Evolutionary conservation across 2,329 filamentous ascomycete species (phyloP).

Genomic region (Mycogone perniciosa): DNA sequence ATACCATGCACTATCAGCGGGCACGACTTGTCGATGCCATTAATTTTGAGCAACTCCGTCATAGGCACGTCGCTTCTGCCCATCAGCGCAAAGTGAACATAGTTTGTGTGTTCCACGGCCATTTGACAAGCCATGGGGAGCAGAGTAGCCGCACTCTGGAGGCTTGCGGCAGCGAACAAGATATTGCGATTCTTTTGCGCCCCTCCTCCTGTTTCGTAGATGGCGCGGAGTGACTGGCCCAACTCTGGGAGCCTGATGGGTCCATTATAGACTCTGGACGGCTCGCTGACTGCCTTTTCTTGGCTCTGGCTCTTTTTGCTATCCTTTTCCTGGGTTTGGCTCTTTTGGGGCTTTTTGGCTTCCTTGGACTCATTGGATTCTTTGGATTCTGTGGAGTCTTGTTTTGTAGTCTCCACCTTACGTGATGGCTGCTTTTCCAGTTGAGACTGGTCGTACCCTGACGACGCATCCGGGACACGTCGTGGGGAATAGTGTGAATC

Average conservation of each 20-base stretch:
- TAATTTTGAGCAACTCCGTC: conserved; percentile 64
- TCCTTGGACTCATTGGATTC: not conserved
- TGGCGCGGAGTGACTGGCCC: conserved; percentile 54
- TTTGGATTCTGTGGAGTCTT: not conserved
- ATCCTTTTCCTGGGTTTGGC: not conserved
- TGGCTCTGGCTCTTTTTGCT: not conserved
- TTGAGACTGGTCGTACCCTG: conserved; percentile 5
- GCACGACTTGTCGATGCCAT: conserved; percentile 70
- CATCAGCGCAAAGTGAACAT: conserved; percentile 77
- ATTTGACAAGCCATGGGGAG: conserved; percentile 85
- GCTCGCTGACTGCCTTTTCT: not conserved
- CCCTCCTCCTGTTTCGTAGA: conserved; percentile 47
- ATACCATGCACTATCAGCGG: conserved; percentile 54
- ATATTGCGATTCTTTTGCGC: conserved; percentile 59
- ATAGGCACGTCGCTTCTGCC: conserved; percentile 65
- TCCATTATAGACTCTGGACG: conserved; percentile 51
- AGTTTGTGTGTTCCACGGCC: conserved; percentile 60
- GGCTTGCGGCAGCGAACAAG: conserved; percentile 69
- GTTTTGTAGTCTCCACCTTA: not conserved
- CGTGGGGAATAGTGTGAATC: not conserved
- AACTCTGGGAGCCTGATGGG: conserved; percentile 63
- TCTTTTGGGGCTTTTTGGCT: not conserved
- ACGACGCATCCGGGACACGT: not conserved
- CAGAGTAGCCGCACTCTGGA: conserved; percentile 65
- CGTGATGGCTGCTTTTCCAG: conserved; percentile 1